Evolutionary conservation across 345 rosid species (phyloP).

Genomic region (Boechera divaricarpa): DNA sequence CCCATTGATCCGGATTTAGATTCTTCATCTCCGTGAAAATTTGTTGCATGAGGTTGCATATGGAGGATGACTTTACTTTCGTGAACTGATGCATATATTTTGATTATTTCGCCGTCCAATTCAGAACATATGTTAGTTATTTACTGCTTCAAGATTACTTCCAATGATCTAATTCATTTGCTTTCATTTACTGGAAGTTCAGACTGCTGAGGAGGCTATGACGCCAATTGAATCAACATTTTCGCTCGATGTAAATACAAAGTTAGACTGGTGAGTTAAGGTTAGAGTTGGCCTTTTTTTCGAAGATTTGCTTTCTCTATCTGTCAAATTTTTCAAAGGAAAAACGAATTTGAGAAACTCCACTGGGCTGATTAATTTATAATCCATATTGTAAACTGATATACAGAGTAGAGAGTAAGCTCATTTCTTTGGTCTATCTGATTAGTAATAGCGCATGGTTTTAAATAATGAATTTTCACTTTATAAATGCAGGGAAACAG

Average conservation of each 20-base stretch:
- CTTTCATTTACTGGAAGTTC: constrained; percentile 41
- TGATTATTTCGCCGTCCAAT: neutral
- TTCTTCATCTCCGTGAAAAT: neutral
- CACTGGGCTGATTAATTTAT: neutral
- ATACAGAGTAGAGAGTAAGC: neutral
- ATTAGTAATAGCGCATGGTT: neutral
- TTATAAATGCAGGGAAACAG: constrained; percentile 69
- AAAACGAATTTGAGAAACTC: neutral
- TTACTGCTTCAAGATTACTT: constrained; percentile 25
- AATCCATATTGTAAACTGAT: neutral
- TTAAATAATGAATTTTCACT: constrained; percentile 15
- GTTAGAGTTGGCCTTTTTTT: constrained; percentile 26
- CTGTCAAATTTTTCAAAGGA: neutral
- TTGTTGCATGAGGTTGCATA: constrained; percentile 6
- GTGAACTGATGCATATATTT: neutral
- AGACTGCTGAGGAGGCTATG: constrained; percentile 94
- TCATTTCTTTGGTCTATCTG: neutral
- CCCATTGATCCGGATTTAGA: neutral
- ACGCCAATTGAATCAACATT: constrained; percentile 89
- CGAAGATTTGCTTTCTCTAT: constrained; percentile 26
- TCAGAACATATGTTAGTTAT: neutral
- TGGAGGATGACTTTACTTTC: neutral
- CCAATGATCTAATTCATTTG: constrained; percentile 6
- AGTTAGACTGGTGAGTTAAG: constrained; percentile 74
- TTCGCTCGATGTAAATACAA: constrained; percentile 79